These are phyloP conservation scores for Taxillus chinensis DNA, from an alignment of 164 flowering plant genomes.

Conservation along the genomic window DNA sequence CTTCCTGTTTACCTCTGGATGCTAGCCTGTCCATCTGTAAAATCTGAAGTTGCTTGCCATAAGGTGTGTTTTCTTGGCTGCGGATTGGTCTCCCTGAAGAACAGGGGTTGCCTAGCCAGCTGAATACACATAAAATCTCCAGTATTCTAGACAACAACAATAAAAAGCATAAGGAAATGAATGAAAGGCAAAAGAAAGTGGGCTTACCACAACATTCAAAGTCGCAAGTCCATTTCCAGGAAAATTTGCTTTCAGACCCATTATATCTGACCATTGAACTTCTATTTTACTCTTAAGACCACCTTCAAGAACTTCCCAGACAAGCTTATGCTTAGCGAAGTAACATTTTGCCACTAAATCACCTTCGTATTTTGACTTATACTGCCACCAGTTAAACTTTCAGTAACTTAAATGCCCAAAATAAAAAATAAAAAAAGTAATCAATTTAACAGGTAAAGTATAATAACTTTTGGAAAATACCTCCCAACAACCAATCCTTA, in stretches of 20 bases:
- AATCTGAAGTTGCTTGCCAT: slow-evolving; percentile 83
- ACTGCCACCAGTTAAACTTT: slow-evolving; percentile 28
- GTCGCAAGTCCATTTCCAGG: slow-evolving; percentile 53
- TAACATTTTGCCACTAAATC: slow-evolving; percentile 87
- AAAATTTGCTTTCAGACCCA: slow-evolving; percentile 60
- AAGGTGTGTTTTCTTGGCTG: slow-evolving; percentile 86
- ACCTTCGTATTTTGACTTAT: slow-evolving; percentile 70
- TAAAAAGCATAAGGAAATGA: neutral
- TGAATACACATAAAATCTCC: slow-evolving; percentile 15
- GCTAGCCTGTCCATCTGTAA: slow-evolving; percentile 75
- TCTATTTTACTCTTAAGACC: slow-evolving; percentile 85
- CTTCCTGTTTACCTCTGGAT: slow-evolving; percentile 36
- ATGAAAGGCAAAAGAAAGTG: neutral
- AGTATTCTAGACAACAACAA: too few relatives aligned
- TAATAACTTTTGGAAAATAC: slow-evolving; percentile 17
- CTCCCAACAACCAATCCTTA: slow-evolving; percentile 75
- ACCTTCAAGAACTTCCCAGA: slow-evolving; percentile 88
- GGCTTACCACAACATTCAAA: slow-evolving; percentile 63
- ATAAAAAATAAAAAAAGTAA: neutral
- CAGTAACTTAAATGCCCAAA: neutral
- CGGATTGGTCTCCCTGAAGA: slow-evolving; percentile 83
- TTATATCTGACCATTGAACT: slow-evolving; percentile 83
- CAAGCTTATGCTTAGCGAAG: slow-evolving; percentile 83
- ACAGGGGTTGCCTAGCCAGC: slow-evolving; percentile 75
- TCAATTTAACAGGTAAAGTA: neutral